These are phyloP conservation scores for Trichosporon sp. DNA, from an alignment of 1,284 basidiomycete genomes.

Conservation along the genomic window DNA sequence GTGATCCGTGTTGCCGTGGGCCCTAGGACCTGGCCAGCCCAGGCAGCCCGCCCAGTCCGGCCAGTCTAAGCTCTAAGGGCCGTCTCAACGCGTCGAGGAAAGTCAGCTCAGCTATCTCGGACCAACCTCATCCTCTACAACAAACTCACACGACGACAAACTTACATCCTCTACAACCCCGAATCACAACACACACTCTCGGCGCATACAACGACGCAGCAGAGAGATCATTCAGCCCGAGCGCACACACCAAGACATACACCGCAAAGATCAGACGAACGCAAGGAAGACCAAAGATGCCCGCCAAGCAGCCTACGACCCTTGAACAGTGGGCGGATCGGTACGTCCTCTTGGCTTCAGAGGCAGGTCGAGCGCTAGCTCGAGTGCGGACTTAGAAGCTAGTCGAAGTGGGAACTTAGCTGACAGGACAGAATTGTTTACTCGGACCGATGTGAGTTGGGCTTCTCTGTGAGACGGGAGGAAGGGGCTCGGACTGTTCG, in stretches of 20 bases:
- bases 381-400: too few relatives aligned
- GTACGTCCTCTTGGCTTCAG: too few relatives aligned
- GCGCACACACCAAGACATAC: background rate
- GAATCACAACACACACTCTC: background rate
- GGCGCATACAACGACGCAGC: background rate
- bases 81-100: constrained; percentile 1
- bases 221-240: background rate
- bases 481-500: background rate
- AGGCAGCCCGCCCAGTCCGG: too few relatives aligned
- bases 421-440: constrained; percentile 42
- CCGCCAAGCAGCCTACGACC: constrained; percentile 17
- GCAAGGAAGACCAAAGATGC: background rate
- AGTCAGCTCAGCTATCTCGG: background rate
- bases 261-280: background rate
- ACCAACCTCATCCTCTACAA: too few relatives aligned
- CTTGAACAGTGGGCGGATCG: constrained; percentile 46
- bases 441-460: constrained; percentile 44
- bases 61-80: too few relatives aligned
- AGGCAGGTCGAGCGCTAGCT: too few relatives aligned
- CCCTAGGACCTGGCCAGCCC: too few relatives aligned
- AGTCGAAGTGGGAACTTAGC: too few relatives aligned
- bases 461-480: background rate
- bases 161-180: background rate
- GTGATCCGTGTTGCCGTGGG: too few relatives aligned
- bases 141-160: too few relatives aligned